These are phyloP conservation scores for Citrus reticulata DNA, from an alignment of 345 rosid genomes.

Conservation along the genomic window DNA sequence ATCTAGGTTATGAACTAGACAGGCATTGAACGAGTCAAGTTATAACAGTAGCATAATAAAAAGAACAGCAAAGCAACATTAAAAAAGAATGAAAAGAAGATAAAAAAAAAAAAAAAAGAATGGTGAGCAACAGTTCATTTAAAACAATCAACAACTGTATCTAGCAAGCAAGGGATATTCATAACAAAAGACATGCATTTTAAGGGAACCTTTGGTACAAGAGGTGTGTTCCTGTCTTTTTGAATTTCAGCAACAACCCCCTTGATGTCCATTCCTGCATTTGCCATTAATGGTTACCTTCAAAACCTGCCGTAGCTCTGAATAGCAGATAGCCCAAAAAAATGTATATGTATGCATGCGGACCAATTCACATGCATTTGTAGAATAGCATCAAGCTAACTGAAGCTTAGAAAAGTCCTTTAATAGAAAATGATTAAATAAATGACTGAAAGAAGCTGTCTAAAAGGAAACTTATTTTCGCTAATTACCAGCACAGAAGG, in stretches of 20 bases:
- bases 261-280: conserved; percentile 93
- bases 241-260: conserved; percentile 79
- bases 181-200: conserved; percentile 17
- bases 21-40: neutral
- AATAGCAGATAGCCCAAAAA: conserved; percentile 11
- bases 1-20: conserved; percentile 28
- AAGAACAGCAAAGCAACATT: neutral
- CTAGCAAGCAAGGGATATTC: conserved; percentile 1
- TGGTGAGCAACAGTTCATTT: neutral
- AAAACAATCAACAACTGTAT: neutral
- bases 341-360: neutral
- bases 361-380: neutral
- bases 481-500: conserved; percentile 77
- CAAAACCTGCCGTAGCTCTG: conserved; percentile 28
- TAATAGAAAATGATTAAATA: neutral
- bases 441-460: neutral
- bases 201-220: conserved; percentile 67
- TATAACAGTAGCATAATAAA: neutral
- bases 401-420: neutral
- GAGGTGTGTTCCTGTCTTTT: conserved; percentile 67
- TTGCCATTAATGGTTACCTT: conserved; percentile 33
- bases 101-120: neutral
- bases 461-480: neutral
- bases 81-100: neutral
- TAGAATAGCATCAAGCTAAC: neutral